Conservation (phyloP, 257 asterid genomes). For the Solanum verrucosum region DNA sequence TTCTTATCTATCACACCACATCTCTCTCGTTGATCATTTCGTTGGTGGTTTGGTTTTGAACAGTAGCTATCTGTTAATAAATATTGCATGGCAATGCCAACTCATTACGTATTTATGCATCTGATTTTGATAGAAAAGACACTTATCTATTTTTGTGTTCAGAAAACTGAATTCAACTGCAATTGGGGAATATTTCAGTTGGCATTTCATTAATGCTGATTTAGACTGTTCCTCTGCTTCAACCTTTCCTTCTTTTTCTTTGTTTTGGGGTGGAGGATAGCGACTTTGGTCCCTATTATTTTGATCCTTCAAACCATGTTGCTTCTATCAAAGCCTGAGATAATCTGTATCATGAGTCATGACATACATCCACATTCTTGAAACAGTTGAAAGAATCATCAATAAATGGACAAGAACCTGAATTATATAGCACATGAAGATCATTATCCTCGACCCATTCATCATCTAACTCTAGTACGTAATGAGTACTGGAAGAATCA, state of each 20-base stretch:
- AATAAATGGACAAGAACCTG: not conserved
- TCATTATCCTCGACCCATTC: not conserved
- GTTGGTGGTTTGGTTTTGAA: not conserved
- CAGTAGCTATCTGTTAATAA: not conserved
- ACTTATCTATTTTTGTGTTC: not conserved
- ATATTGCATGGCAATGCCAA: conserved; percentile 3
- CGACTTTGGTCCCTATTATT: not conserved
- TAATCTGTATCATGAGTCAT: not conserved
- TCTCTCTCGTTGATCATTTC: not conserved
- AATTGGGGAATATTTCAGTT: not conserved
- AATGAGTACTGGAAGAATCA: not conserved
- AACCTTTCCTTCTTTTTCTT: not conserved
- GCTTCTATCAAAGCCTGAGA: not conserved
- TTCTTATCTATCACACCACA: not conserved
- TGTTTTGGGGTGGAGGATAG: not conserved
- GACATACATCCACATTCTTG: not conserved
- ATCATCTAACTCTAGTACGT: not conserved
- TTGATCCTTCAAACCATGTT: not conserved
- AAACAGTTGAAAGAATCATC: not conserved
- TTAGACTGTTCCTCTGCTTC: conserved; percentile 7
- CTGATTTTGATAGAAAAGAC: not conserved
- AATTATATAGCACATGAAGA: not conserved
- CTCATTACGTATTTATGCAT: not conserved
- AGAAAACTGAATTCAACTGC: not conserved
- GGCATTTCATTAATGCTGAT: conserved; percentile 8